phyloP scores from a whole-genome alignment of 192 early-diverging fungal genomes.

The Entomortierella beljakovae region DNA sequence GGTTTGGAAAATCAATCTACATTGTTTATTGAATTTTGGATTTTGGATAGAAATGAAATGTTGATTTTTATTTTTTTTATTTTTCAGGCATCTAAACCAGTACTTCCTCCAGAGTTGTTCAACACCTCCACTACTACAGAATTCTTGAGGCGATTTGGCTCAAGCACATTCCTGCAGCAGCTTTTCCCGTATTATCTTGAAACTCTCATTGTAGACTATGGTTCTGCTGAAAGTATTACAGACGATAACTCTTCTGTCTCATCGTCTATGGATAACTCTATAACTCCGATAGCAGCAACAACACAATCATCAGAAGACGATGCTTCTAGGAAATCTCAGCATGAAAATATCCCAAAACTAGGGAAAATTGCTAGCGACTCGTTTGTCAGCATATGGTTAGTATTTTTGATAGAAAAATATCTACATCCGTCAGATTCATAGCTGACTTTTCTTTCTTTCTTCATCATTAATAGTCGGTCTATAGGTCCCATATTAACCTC shows the following conservation, averaged over 20 bases:
- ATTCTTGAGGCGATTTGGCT: conserved; percentile 62
- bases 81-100: conserved; percentile 59
- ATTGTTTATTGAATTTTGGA: too few relatives aligned
- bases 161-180: conserved; percentile 64
- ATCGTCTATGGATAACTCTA: background rate
- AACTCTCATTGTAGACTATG: conserved; percentile 59
- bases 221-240: conserved; percentile 2
- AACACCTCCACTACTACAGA: conserved; percentile 50
- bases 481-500: conserved; percentile 67
- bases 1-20: conserved; percentile 52
- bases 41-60: background rate
- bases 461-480: conserved; percentile 31
- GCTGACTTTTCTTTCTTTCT: background rate
- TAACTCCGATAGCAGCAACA: background rate
- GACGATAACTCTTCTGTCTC: conserved; percentile 37
- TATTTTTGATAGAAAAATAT: background rate
- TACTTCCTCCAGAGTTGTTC: conserved; percentile 60
- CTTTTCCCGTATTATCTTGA: conserved; percentile 69
- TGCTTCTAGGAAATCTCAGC: background rate
- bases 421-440: background rate
- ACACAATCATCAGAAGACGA: conserved; percentile 5
- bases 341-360: conserved; percentile 14
- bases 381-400: conserved; percentile 64
- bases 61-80: background rate
- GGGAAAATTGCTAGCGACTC: conserved; percentile 60